Percentiles rank a stretch among this genome's conserved stretches.
Evolutionary conservation across 306 rosid genomes (phyloP).

Genomic region (Senna siamea): DNA sequence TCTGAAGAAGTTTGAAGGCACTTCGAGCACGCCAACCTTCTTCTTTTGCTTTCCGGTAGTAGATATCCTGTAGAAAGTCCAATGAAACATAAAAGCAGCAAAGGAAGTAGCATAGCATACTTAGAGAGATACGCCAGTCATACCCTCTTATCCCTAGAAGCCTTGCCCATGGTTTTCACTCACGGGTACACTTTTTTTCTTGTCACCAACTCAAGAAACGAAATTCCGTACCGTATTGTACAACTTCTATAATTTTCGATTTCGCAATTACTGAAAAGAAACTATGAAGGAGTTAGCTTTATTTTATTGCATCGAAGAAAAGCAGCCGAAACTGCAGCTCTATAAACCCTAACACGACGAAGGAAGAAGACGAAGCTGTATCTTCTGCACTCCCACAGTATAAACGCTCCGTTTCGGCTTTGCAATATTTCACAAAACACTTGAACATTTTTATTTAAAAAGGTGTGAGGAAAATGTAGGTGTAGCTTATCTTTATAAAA

Average conservation of each 20-base stretch:
- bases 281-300: not conserved
- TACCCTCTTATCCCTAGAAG: conserved; percentile 97
- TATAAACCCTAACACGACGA: not conserved
- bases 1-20: conserved; percentile 96
- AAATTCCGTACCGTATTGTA: not conserved
- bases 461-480: too few species aligned
- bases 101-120: not conserved
- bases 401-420: too few species aligned
- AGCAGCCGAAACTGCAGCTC: not conserved
- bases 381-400: too few species aligned
- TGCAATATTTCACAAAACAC: too few species aligned
- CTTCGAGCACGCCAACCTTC: conserved; percentile 99
- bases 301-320: not conserved
- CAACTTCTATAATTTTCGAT: not conserved
- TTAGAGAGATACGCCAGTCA: conserved; percentile 20
- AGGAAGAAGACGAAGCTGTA: not conserved
- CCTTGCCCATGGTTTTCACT: conserved; percentile 74
- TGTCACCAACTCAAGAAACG: not conserved
- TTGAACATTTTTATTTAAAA: too few species aligned
- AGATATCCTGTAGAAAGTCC: conserved; percentile 65
- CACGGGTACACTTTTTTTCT: not conserved
- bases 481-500: too few species aligned
- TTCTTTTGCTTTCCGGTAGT: conserved; percentile 96
- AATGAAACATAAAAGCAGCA: conserved; percentile 19
- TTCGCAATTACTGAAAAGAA: not conserved